phyloP scores from a whole-genome alignment of 176 grass and related monocot species.

The Phoenix dactylifera region DNA sequence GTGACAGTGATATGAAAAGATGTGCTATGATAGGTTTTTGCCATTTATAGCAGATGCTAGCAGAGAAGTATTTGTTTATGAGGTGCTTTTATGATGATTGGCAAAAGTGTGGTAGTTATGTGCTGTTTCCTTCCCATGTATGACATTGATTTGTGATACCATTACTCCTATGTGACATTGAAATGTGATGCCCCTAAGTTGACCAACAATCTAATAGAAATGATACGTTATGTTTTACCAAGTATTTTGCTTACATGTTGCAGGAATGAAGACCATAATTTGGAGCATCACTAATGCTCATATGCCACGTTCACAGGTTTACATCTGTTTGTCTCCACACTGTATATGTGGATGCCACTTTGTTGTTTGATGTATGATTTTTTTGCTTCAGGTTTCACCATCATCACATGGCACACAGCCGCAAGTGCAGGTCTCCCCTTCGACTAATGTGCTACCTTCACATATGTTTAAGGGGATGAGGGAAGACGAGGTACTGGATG shows the following conservation, averaged over 20 bases:
- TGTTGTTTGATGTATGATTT: constrained; percentile 7
- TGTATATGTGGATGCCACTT: constrained; percentile 2
- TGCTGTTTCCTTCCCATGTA: too few species aligned
- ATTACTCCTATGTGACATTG: too few species aligned
- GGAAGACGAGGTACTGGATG: constrained; percentile 76
- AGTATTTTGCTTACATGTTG: constrained; percentile 20
- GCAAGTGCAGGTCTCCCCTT: constrained; percentile 62
- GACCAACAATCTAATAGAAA: too few species aligned
- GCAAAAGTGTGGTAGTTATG: too few species aligned
- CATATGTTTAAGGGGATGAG: constrained; percentile 69
- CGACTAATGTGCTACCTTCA: constrained; percentile 64
- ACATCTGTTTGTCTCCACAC: constrained; percentile 4
- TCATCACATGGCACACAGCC: constrained; percentile 50
- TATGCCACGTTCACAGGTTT: constrained; percentile 79
- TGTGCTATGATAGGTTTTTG: too few species aligned
- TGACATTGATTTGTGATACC: too few species aligned
- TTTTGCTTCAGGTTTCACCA: constrained; percentile 13
- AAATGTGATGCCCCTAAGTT: too few species aligned
- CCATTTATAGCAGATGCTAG: too few species aligned
- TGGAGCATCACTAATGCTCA: constrained; percentile 99
- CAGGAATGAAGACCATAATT: constrained; percentile 99
- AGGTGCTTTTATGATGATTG: too few species aligned
- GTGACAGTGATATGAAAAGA: too few species aligned
- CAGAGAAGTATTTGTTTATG: too few species aligned
- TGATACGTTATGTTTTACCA: neutral